Base-by-base conservation (phyloP, 495 filamentous ascomycete genomes). In the Aspergillus conjunctus region DNA sequence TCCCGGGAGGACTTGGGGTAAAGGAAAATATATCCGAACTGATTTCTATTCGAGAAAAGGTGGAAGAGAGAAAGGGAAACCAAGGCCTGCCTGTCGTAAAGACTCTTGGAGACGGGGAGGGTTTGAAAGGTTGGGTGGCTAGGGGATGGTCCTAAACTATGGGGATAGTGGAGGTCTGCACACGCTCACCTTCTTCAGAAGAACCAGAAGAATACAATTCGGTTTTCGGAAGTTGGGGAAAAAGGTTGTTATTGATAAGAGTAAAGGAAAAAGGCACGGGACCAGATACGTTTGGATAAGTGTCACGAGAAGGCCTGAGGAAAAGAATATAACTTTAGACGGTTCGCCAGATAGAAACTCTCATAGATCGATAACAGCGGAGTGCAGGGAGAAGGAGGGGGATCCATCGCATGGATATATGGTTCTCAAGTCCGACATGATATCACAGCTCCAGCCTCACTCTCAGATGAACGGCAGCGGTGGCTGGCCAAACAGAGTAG, bases 121-220 rank as follows among this genome's bases (percentile, higher is more conserved):
- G 26, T 31, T 17, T 11, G 49, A 21, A 21, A 51, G 30, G 20
- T 30, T 11, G 30, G 49, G 26, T 8, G 49, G 14, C 15, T 1
- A 20, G 48, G 20, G 11, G 21, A 17, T 20, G 49, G 14, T 7
- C 12, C 22, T 14, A 11, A 21, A 31, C 49, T 51, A 31, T 51
- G 30, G 21, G 18, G 30, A 18, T 9, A 22, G 9, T 20, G 20
- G 44, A 30, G 21, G 49, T 32, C 49, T 32, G 49, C 21, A 31
- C 21, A 31, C 14, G 49, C 49, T 51, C 49, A 51, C 49, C 49
- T 51, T 51, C 48, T 51, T 51, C 30, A 48, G 10, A 46, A 18
- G 15, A 20, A 48, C 15, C n/a, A 48, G 17, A 48, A 48, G 2
- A 48, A 48, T 48, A 48, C 44, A 48, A 21, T 20, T 17, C n/a